phyloP scores from a whole-genome alignment of 1,284 basidiomycete species.

The Moniliophthora roreri region DNA sequence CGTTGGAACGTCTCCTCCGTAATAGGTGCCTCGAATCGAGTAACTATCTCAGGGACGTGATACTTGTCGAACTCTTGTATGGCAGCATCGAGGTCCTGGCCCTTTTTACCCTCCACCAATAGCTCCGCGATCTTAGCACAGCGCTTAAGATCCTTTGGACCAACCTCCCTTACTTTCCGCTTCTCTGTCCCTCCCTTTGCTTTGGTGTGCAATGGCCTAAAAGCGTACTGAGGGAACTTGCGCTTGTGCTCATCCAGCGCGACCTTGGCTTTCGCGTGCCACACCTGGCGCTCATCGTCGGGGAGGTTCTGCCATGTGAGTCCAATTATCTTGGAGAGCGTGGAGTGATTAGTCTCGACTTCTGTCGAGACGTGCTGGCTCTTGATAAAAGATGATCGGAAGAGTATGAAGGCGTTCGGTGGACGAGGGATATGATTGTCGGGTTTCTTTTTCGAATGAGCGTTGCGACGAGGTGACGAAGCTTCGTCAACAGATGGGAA shows the following conservation, averaged over 20 bases:
- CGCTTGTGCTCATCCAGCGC: constrained; percentile 67
- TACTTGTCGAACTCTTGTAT: constrained; percentile 72
- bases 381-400: constrained; percentile 80
- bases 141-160: constrained; percentile 67
- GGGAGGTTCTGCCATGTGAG: constrained; percentile 74
- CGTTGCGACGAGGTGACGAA: constrained; percentile 26
- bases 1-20: constrained; percentile 55
- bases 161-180: constrained; percentile 64
- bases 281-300: constrained; percentile 66
- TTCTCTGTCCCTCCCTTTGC: constrained; percentile 46
- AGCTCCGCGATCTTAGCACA: constrained; percentile 79
- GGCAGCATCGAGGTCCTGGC: constrained; percentile 64
- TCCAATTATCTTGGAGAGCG: constrained; percentile 70
- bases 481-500: constrained; percentile 36
- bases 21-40: constrained; percentile 70
- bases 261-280: constrained; percentile 65
- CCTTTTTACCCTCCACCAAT: constrained; percentile 72
- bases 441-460: constrained; percentile 66
- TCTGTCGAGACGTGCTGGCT: constrained; percentile 71
- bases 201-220: constrained; percentile 60
- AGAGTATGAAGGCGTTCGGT: constrained; percentile 88
- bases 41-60: constrained; percentile 63
- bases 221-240: constrained; percentile 70
- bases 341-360: constrained; percentile 80
- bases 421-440: constrained; percentile 82